Conservation (phyloP, 192 early-diverging fungal genomes). For the Dimargaris cristalligena region DNA sequence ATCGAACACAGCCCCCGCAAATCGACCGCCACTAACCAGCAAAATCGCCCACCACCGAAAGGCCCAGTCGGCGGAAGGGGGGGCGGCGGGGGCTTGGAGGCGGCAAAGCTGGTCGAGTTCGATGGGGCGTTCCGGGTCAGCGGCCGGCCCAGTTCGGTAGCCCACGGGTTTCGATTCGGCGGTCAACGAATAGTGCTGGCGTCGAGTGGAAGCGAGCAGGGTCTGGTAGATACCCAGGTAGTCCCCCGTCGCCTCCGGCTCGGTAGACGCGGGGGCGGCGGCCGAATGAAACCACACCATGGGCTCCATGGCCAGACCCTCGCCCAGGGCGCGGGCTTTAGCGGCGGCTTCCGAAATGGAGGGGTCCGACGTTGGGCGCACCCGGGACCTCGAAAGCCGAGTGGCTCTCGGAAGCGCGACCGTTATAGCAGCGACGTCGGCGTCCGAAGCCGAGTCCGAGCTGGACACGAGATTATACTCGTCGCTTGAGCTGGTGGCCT, state of each 20-base stretch:
- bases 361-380: too few relatives aligned
- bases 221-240: not conserved
- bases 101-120: too few relatives aligned
- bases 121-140: too few relatives aligned
- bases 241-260: not conserved
- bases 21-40: conserved; percentile 73
- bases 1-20: conserved; percentile 79
- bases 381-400: too few relatives aligned
- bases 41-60: conserved; percentile 50
- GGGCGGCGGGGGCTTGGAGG: too few relatives aligned
- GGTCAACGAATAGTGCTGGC: conserved; percentile 3
- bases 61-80: not conserved
- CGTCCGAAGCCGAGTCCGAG: too few relatives aligned
- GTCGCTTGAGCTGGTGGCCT: too few relatives aligned
- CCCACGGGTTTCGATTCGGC: not conserved
- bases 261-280: not conserved
- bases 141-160: not conserved
- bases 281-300: conserved; percentile 3
- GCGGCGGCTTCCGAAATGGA: too few relatives aligned
- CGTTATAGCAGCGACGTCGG: too few relatives aligned
- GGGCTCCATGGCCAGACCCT: not conserved
- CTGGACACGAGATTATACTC: too few relatives aligned
- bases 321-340: too few relatives aligned
- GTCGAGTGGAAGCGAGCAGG: not conserved
- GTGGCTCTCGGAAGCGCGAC: too few relatives aligned